Conservation (phyloP, 1,284 basidiomycete species). For the Tetrapyrgos nigripes region DNA sequence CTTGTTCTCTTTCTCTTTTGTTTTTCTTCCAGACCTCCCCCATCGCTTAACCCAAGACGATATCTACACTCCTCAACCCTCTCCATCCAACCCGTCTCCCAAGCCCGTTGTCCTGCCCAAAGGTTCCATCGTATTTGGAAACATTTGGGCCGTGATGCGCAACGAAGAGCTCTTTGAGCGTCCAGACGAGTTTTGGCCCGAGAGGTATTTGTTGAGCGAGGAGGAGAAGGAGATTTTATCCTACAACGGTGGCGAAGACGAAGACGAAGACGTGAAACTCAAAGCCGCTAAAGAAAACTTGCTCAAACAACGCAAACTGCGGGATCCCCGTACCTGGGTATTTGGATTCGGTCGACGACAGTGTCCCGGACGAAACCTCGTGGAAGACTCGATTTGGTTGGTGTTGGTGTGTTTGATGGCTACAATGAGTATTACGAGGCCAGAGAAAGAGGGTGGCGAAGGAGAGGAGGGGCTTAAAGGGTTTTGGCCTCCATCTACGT, state of each 20-base stretch:
- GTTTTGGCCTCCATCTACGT: background rate
- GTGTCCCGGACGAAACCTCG: conserved; percentile 18
- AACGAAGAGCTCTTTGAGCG: conserved; percentile 11
- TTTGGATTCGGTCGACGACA: conserved; percentile 18
- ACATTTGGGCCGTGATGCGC: conserved; percentile 16
- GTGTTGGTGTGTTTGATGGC: conserved; percentile 9
- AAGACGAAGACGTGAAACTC: background rate
- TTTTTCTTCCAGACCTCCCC: conserved; percentile 42
- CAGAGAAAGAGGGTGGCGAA: conserved; percentile 8
- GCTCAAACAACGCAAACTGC: conserved; percentile 5
- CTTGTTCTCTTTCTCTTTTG: background rate
- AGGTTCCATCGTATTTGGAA: conserved; percentile 18
- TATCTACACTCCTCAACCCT: conserved; percentile 36
- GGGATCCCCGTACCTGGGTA: conserved; percentile 17
- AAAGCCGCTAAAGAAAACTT: background rate
- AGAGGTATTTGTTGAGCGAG: conserved; percentile 15
- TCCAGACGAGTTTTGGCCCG: conserved; percentile 15
- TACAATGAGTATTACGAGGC: conserved; percentile 7
- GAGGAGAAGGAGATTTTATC: conserved; percentile 9
- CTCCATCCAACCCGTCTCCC: conserved; percentile 8
- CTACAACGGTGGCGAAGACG: background rate
- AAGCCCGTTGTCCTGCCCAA: conserved; percentile 11
- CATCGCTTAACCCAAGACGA: conserved; percentile 57
- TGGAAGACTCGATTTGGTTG: conserved; percentile 15
- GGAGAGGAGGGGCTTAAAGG: background rate